Evolutionary conservation across 1,284 basidiomycete genomes (phyloP), one percentile per base, ranked within the genome.

Genomic region (Pseudozyma sp.): DNA sequence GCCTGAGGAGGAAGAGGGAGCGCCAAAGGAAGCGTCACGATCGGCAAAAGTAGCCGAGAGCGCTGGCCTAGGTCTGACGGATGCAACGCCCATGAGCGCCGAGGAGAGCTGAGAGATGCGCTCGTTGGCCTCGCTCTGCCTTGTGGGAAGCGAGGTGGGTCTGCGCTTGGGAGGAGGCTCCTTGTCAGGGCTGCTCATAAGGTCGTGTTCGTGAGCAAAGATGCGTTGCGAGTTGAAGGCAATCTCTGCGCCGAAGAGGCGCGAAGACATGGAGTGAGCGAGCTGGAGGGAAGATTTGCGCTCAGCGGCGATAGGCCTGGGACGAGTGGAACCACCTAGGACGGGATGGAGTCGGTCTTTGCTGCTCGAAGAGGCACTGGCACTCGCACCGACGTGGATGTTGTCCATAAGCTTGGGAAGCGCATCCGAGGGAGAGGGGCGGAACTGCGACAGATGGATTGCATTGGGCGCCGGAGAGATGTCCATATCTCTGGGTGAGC

Each of bases 401-500:
- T 50, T 53, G 60, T 67, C 37, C 40, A 69, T 44, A 35, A 68
- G 63, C 40, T 54, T 58, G 33, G 60, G 67, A 0, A 71, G 50
- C 6, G 54, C 52, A 16, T 74, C 60, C 13, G 68, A 63, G 13
- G 74, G 65, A 1, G 74, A 71, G 6, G 57, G 50, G 29, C 44
- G 53, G 35, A 51, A n/a, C 19, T 51, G 52, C 1, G 55, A 51
- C 40, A 49, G 29, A 24, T 44, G 40, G 17, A 55, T 17, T 0
- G 54, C 44, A 11, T 51, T 30, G 35, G 75, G 64, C 6, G 70
- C 47, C 8, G 81, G 78, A 1, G 79, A 81, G 54, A 83, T 80
- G 50, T 83, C 81, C 81, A 82, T 81, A 29, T 75, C 74, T 31
- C 77, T 62, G 7, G 78, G 75, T 11, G 81, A 81, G 62, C 75